These are phyloP conservation scores for Stellera chamaejasme DNA, from an alignment of 345 rosid genomes.

Conservation along the genomic window DNA sequence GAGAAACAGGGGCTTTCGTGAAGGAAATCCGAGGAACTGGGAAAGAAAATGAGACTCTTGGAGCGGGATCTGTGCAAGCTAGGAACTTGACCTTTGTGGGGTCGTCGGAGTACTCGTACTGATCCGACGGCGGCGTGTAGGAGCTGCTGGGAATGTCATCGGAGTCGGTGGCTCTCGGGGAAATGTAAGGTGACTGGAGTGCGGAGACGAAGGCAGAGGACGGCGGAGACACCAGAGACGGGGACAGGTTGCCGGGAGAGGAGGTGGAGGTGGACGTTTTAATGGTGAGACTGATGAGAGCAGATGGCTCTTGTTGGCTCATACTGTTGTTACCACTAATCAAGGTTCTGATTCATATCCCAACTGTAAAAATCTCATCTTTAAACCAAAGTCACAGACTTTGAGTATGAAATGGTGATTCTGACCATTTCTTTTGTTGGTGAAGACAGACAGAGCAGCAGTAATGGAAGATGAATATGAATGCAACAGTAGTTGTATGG, in stretches of 20 bases:
- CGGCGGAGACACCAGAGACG: constrained; percentile 77
- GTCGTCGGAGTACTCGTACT: constrained; percentile 70
- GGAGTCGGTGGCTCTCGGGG: constrained; percentile 67
- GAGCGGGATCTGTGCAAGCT: constrained; percentile 54
- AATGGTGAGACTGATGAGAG: too few relatives aligned
- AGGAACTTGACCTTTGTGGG: constrained; percentile 50
- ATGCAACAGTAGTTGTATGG: too few relatives aligned
- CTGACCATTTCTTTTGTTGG: not conserved
- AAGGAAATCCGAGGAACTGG: constrained; percentile 84
- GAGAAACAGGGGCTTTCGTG: constrained; percentile 62
- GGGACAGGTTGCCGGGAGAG: constrained; percentile 22
- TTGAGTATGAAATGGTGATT: not conserved
- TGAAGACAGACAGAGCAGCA: too few relatives aligned
- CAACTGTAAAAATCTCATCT: too few relatives aligned
- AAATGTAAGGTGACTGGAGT: constrained; percentile 85
- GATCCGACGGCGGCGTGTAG: constrained; percentile 84
- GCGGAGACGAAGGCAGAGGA: constrained; percentile 96
- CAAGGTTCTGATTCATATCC: too few relatives aligned
- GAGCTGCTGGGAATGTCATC: constrained; percentile 91
- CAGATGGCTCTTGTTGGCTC: too few relatives aligned
- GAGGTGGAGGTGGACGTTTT: too few relatives aligned
- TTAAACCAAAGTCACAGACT: not conserved
- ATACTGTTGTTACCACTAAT: too few relatives aligned
- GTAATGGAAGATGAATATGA: too few relatives aligned
- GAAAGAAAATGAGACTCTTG: constrained; percentile 74